Base-by-base conservation (phyloP, 805 yeast genomes). In the Zygoascus ofunaensis region DNA sequence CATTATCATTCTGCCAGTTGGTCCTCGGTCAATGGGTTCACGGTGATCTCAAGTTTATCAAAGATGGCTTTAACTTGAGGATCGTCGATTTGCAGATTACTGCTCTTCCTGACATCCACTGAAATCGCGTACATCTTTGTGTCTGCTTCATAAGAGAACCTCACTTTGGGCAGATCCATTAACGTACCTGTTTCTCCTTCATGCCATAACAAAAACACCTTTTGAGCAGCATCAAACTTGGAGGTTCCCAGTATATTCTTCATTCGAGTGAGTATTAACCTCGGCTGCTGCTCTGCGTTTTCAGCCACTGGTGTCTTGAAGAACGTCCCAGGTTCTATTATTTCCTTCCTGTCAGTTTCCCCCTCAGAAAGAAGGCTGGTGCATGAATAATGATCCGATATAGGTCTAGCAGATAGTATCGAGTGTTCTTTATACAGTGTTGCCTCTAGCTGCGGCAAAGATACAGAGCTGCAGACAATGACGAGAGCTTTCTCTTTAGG, bases 181-280 rank as follows among this genome's bases (percentile, higher is more conserved):
- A 37, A n/a, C 3, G 41, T n/a, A n/a, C 24, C 41, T 5, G 41
- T 30, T 18, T 37, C 41, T 23, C 41, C 41, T 23, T 37, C 41
- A 24, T 37, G 41, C 41, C 41, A 37, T 24, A 37, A 18, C 19
- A 37, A 14, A 24, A 21, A 23, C 19, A 37, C 14, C 4, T 18
- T 10, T 17, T 37, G 22, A 20, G 23, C 4, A 5, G 22, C 22
- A 23, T 22, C 33, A 14, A 37, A n/a, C 5, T 10, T 24, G 3
- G 7, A 8, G 12, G 23, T 37, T 7, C 41, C 41, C 21, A 21
- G 33, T n/a, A 37, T 10, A 18, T 33, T 37, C 23, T 37, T 18
- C 3, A 26, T n/a, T 21, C 41, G n/a, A 7, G 41, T 37, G 32
- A 37, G 14, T 7, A 37, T 5, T n/a, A 37, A 21, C 4, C 33